Base-by-base conservation (phyloP, 2,329 filamentous ascomycete species). In the Tolypocladium capitatum region DNA sequence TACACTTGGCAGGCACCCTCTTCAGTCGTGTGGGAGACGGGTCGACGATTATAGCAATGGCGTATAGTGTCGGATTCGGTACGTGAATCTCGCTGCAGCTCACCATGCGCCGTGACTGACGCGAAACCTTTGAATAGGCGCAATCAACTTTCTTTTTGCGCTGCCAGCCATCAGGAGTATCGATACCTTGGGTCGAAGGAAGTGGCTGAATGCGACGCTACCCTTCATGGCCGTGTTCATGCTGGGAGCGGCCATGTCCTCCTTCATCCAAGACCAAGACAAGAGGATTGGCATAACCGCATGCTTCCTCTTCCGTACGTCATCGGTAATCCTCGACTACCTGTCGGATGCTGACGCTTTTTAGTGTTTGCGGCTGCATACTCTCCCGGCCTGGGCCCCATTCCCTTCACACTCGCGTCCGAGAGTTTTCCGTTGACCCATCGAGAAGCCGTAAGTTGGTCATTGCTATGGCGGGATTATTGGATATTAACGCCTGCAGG, bases 361-460 rank as follows among this genome's bases (percentile, higher is more conserved):
- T 2, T 6, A 63, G 60, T 70, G 4, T 71, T 71, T 46, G 61
- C 67, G 1, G 63, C 67, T 0, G 63, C 61, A 1, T 72, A 72
- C 51, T 68, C 68, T 1, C 69, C 69, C 7, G 58, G 57, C 10
- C 42, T 63, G 50, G 71, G 71, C 0, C 72, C 72, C 0, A 73
- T 74, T 11, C 69, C 71, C 0, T 74, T 73, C 43, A 74, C 70
- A 2, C 61, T 74, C 18, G 72, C 71, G 13, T 71, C 71, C 4
- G 73, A 75, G 53, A 69, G 68, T 44, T 75, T 74, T 49, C 71
- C 72, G 0, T 56, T 74, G 1, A 69, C 68, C 5, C 68, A 75
- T 50, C 64, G 72, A 50, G 72, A 75, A 55, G 65, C 70, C 7
- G 61, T 60, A 55, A 43, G 57, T 47, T 9, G 28, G 38, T 46